Base-by-base conservation (phyloP, 2,329 filamentous ascomycete species). In the Beauveria scarabaeidicola region DNA sequence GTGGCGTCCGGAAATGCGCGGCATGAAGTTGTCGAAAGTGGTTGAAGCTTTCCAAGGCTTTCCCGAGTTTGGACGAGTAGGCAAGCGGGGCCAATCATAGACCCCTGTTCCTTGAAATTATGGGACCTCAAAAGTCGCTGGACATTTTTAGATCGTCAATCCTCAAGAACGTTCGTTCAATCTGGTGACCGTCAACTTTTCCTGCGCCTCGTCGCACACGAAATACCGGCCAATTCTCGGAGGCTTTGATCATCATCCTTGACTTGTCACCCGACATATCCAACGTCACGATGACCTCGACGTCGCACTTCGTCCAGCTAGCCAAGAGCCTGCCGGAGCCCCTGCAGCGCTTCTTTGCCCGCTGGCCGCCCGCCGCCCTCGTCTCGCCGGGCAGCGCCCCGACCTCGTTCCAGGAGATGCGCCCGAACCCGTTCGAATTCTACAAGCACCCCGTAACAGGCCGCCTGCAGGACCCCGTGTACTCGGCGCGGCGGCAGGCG, bases 401-500 rank as follows among this genome's bases (percentile, higher is more conserved):
- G 74, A 80, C 76, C 63, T 74, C 73, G 60, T 86, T 77, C 77
- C 80, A 83, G 67, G 76, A 77, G 67, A 75, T 78, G 70, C 77
- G 84, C 62, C 78, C 81, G 54, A 94, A 96, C 70, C 93, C 93
- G 0, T 99, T 99, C 78, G 79, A 85, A 63, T 84, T 89, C 41
- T 85, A 83, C 68, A 91, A 89, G 74, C 88, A 96, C 76, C 84
- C 88, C 41, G 76, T 79, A 46, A 96, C 91, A 0, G 89, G 89
- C 23, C 85, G 82, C 72, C 96, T 91, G 90, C 87, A 91, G 65
- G 84, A 91, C 64, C 90, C 94, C 0, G 81, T 86, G 60, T 92
- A 87, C 77, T 95, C 91, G 5, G 80, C 96, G 66, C 84, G 94
- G 59, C 83, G 90, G 63, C 94, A 99, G 78, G 92, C 92, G 25